Percentiles rank a stretch among this genome's conserved stretches.
Evolutionary conservation across 306 rosid species (phyloP).

Genomic region (Gastrolobium bilobum): DNA sequence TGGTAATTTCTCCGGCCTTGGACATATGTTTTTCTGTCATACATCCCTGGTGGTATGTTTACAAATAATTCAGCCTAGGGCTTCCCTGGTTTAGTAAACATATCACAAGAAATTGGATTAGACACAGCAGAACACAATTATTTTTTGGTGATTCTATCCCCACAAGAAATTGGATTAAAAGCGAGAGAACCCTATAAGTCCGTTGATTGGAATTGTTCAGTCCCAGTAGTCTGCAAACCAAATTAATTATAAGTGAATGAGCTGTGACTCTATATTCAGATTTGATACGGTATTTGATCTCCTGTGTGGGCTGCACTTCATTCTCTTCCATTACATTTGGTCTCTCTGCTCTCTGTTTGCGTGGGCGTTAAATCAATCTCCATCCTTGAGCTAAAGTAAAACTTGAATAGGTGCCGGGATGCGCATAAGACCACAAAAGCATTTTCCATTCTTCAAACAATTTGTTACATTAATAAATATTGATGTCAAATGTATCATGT

Average conservation of each 20-base stretch:
- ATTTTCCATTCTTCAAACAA: background rate
- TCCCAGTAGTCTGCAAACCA: too few species aligned
- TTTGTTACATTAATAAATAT: constrained; percentile 18
- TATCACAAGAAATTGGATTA: background rate
- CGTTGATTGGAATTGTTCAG: too few species aligned
- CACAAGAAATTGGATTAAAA: too few species aligned
- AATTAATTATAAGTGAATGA: too few species aligned
- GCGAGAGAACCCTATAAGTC: too few species aligned
- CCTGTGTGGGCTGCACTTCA: too few species aligned
- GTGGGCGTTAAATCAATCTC: constrained; percentile 22
- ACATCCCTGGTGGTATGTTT: constrained; percentile 6
- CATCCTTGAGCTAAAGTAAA: background rate
- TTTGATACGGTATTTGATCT: too few species aligned
- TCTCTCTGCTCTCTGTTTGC: background rate
- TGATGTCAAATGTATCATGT: background rate
- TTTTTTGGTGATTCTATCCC: too few species aligned
- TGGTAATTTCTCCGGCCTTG: constrained; percentile 62
- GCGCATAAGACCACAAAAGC: background rate
- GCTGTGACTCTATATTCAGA: too few species aligned
- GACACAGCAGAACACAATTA: too few species aligned
- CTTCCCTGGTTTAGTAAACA: background rate
- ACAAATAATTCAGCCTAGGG: background rate
- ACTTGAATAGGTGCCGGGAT: background rate
- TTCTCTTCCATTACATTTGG: background rate
- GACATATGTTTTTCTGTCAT: background rate